A percentile compares a stretch with the other conserved stretches of the same genome.
Evolutionary conservation across 208 protist genomes (phyloP).

Genomic region (Wallacemonas rigidus): DNA sequence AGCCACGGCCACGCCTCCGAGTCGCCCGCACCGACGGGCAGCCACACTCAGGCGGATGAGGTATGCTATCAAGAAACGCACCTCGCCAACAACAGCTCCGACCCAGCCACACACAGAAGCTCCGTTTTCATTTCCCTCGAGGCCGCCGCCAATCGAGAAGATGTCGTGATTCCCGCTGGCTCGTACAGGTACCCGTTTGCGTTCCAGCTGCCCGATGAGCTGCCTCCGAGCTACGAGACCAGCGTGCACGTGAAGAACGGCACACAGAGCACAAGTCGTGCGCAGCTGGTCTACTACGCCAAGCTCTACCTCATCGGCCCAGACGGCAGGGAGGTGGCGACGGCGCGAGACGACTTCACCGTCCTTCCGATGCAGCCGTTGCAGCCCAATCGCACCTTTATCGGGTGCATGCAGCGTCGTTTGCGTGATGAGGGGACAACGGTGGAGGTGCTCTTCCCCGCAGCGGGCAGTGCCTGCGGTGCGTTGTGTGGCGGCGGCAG

Average conservation of each 20-base stretch:
- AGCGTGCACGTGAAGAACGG: conserved; percentile 25
- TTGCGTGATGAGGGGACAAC: not conserved
- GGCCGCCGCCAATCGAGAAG: conserved; percentile 1
- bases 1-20: not conserved
- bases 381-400: conserved; percentile 9
- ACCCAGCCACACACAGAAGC: not conserved
- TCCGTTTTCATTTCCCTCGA: not conserved
- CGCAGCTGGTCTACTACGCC: conserved; percentile 28
- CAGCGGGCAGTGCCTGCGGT: conserved; percentile 1
- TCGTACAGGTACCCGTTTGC: conserved; percentile 31
- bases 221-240: conserved; percentile 31
- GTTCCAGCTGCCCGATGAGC: conserved; percentile 23
- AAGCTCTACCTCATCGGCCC: conserved; percentile 26
- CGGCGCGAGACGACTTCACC: conserved; percentile 18
- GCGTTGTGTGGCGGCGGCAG: conserved; percentile 5
- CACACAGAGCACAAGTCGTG: conserved; percentile 30
- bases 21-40: not conserved
- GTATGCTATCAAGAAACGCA: conserved; percentile 9
- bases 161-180: conserved; percentile 23
- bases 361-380: conserved; percentile 26
- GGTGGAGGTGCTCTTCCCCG: conserved; percentile 11
- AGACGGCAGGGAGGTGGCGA: conserved; percentile 12
- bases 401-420: conserved; percentile 8
- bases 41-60: not conserved
- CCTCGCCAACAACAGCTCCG: conserved; percentile 12